Percentiles rank a stretch among this genome's conserved stretches.
Conservation (phyloP, 192 early-diverging fungal species). For the Funneliformis mosseae region DNA sequence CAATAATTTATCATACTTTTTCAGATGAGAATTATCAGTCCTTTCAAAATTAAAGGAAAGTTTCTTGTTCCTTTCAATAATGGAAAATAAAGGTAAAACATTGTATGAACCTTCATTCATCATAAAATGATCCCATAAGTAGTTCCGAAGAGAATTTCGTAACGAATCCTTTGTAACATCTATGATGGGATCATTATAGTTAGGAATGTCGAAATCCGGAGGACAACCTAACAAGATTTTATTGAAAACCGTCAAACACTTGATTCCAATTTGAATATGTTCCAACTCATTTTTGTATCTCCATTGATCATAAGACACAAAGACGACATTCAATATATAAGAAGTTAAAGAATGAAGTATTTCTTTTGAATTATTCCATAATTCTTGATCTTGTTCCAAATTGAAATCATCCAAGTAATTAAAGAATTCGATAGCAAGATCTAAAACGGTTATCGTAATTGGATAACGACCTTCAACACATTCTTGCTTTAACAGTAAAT, state of each 20-base stretch:
- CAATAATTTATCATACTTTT: conserved; percentile 36
- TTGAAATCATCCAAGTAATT: background rate
- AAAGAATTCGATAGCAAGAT: conserved; percentile 35
- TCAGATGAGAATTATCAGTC: conserved; percentile 27
- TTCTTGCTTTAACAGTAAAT: conserved; percentile 29
- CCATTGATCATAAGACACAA: conserved; percentile 48
- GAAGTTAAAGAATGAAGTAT: conserved; percentile 43
- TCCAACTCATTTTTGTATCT: conserved; percentile 42
- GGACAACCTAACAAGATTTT: conserved; percentile 39
- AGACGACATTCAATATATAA: conserved; percentile 42
- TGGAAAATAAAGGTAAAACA: conserved; percentile 46
- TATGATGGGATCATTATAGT: conserved; percentile 18
- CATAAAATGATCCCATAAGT: conserved; percentile 47
- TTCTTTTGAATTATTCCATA: conserved; percentile 38
- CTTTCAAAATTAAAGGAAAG: conserved; percentile 41
- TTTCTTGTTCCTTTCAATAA: conserved; percentile 46
- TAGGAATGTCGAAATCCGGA: conserved; percentile 7
- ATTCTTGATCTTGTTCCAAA: conserved; percentile 22
- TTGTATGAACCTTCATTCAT: conserved; percentile 53
- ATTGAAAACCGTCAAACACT: conserved; percentile 42
- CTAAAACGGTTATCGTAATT: conserved; percentile 43
- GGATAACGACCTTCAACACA: conserved; percentile 39
- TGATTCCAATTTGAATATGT: conserved; percentile 40
- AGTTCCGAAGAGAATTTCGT: conserved; percentile 41
- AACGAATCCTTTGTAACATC: conserved; percentile 20